Evolutionary conservation across 345 rosid species (phyloP).

Genomic region (Eucalyptus pauciflora): DNA sequence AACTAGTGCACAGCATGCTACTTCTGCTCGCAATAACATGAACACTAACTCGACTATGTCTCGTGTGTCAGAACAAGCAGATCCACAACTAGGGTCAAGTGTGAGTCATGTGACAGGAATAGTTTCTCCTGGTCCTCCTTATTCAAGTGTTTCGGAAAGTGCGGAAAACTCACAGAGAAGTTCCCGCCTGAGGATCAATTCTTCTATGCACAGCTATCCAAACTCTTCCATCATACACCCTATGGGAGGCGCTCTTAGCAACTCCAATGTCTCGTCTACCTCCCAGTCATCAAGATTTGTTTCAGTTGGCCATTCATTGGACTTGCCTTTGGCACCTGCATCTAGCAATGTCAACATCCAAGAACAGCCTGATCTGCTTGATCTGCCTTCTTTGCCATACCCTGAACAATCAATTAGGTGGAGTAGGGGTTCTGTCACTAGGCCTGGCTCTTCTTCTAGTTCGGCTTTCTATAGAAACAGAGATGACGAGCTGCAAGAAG

Average conservation of each 20-base stretch:
- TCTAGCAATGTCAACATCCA: slow-evolving; percentile 20
- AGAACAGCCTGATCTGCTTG: slow-evolving; percentile 15
- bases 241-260: slow-evolving; percentile 30
- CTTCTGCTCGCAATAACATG: slow-evolving; percentile 15
- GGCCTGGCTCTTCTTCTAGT: slow-evolving; percentile 24
- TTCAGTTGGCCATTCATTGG: slow-evolving; percentile 31
- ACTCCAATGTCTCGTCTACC: slow-evolving; percentile 22
- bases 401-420: slow-evolving; percentile 39
- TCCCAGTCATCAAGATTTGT: slow-evolving; percentile 24
- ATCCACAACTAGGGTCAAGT: slow-evolving; percentile 30
- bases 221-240: slow-evolving; percentile 25
- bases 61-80: slow-evolving; percentile 23
- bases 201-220: slow-evolving; percentile 34
- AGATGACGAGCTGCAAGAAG: slow-evolving; percentile 13
- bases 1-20: slow-evolving; percentile 32
- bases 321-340: slow-evolving; percentile 24
- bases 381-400: slow-evolving; percentile 34
- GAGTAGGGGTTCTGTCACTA: slow-evolving; percentile 35
- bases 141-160: slow-evolving; percentile 9
- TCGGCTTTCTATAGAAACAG: slow-evolving; percentile 23
- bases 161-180: slow-evolving; percentile 46
- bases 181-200: slow-evolving; percentile 42
- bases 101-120: slow-evolving; percentile 14
- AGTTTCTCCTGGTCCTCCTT: slow-evolving; percentile 16
- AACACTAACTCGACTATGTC: slow-evolving; percentile 26